phyloP scores from a whole-genome alignment of 1,284 basidiomycete genomes.

The Heterobasidion irregulare region DNA sequence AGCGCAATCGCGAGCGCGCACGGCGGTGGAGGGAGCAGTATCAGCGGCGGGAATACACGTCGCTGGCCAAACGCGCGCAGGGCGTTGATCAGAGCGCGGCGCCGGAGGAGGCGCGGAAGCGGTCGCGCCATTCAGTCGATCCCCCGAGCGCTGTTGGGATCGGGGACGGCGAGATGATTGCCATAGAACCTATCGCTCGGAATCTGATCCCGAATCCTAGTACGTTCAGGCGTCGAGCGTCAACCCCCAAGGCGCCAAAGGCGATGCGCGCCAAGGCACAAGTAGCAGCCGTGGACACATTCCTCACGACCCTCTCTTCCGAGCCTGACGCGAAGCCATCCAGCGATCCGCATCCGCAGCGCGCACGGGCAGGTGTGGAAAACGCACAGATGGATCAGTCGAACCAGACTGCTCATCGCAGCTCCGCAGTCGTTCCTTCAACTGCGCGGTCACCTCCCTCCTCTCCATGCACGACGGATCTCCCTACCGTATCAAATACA shows the following conservation, averaged over 20 bases:
- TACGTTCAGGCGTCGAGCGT: not conserved
- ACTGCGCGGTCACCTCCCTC: no score
- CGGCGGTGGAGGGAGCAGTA: not conserved
- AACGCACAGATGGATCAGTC: no score
- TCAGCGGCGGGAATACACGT: not conserved
- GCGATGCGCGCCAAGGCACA: not conserved
- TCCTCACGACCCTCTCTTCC: not conserved
- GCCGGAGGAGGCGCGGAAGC: not conserved
- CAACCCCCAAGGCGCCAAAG: not conserved
- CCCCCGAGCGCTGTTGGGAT: not conserved
- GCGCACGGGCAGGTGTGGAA: no score
- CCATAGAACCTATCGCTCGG: not conserved
- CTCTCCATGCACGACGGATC: no score
- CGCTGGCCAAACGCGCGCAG: not conserved
- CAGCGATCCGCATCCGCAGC: not conserved
- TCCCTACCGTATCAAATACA: no score
- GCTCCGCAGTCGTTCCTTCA: no score
- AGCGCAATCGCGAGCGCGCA: not conserved
- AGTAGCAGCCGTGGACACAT: not conserved
- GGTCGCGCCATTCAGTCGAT: not conserved
- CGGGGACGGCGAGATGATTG: not conserved
- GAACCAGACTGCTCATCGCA: no score
- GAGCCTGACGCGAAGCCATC: not conserved
- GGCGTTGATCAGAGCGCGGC: not conserved
- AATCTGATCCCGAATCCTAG: no score